A percentile compares a stretch with the other conserved stretches of the same genome.
Evolutionary conservation across 2,329 filamentous ascomycete species (phyloP).

Genomic region (Epichloe festucae): DNA sequence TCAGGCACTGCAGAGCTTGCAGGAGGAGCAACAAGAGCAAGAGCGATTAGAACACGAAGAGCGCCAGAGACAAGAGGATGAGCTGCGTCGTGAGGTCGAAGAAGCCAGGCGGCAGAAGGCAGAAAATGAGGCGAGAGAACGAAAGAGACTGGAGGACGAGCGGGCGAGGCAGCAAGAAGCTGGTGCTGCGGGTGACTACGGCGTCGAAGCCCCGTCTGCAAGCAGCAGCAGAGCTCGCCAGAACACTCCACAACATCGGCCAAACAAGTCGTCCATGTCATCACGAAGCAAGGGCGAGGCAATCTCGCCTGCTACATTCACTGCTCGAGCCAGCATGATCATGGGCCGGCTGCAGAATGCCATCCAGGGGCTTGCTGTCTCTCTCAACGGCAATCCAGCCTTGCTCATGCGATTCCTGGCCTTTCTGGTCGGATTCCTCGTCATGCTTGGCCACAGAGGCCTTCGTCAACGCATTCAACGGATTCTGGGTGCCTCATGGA

Average conservation of each 20-base stretch:
- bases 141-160: slow-evolving; percentile 41
- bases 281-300: slow-evolving; percentile 18
- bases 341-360: slow-evolving; percentile 38
- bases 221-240: slow-evolving; percentile 22
- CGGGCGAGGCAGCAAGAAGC: slow-evolving; percentile 31
- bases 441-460: slow-evolving; percentile 63
- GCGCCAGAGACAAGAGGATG: slow-evolving; percentile 41
- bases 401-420: slow-evolving; percentile 52
- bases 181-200: slow-evolving; percentile 56
- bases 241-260: slow-evolving; percentile 15
- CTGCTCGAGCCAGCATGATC: slow-evolving; percentile 37
- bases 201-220: slow-evolving; percentile 42
- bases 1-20: slow-evolving; percentile 69
- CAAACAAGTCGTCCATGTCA: slow-evolving; percentile 12
- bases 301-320: slow-evolving; percentile 23
- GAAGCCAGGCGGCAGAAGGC: slow-evolving; percentile 40
- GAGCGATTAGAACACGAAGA: slow-evolving; percentile 51
- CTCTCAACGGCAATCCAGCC: slow-evolving; percentile 43
- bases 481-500: slow-evolving; percentile 58
- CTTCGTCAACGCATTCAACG: slow-evolving; percentile 62
- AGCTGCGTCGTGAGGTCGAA: slow-evolving; percentile 42
- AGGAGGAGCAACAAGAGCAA: slow-evolving; percentile 70
- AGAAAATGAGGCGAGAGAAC: slow-evolving; percentile 46
- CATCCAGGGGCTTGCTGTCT: slow-evolving; percentile 36
- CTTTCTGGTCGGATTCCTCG: slow-evolving; percentile 65